These are phyloP conservation scores for Phoma sp. DNA, from an alignment of 2,329 filamentous ascomycete species.

Conservation along the genomic window DNA sequence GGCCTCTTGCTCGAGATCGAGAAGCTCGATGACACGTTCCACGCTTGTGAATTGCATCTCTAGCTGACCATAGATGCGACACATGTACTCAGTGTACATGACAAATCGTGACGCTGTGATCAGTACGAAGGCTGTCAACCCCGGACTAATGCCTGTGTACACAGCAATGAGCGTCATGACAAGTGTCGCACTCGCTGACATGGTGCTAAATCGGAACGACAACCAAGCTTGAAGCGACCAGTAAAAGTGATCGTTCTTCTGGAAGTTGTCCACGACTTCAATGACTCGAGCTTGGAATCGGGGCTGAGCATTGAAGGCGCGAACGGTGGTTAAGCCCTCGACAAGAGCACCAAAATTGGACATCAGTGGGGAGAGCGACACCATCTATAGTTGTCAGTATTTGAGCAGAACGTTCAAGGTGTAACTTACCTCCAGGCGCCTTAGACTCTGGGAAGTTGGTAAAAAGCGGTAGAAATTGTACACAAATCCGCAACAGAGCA, in stretches of 20 bases:
- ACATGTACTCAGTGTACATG: conserved; percentile 73
- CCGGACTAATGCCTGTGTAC: conserved; percentile 75
- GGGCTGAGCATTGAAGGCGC: conserved; percentile 76
- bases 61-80: conserved; percentile 80
- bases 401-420: neutral
- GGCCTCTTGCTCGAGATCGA: conserved; percentile 79
- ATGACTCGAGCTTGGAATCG: conserved; percentile 85
- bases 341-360: conserved; percentile 91
- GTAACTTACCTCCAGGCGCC: conserved; percentile 70
- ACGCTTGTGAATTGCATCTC: conserved; percentile 94
- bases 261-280: conserved; percentile 82
- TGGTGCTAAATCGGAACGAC: conserved; percentile 75
- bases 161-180: conserved; percentile 77
- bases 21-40: conserved; percentile 82
- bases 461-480: conserved; percentile 79
- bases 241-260: conserved; percentile 96
- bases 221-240: conserved; percentile 88
- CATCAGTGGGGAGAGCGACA: conserved; percentile 85
- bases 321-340: conserved; percentile 87
- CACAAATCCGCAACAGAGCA: conserved; percentile 73
- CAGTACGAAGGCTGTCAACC: conserved; percentile 83
- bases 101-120: conserved; percentile 74
- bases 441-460: conserved; percentile 81
- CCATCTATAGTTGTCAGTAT: conserved; percentile 62
- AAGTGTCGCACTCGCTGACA: conserved; percentile 78